phyloP scores from a whole-genome alignment of 106 monocot genomes.

The Apostasia shenzhenica region DNA sequence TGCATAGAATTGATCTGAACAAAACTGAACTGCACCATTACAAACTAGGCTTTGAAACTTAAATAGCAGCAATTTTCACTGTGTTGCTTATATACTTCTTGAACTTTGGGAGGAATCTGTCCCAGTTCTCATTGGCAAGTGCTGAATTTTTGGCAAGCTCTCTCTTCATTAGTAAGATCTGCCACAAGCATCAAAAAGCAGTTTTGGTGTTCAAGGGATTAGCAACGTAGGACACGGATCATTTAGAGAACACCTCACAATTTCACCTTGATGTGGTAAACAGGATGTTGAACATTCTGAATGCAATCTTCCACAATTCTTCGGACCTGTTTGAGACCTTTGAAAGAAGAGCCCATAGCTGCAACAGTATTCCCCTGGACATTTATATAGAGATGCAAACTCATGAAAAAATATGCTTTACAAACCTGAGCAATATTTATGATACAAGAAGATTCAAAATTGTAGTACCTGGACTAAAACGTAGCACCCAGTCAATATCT shows the following conservation, averaged over 20 bases:
- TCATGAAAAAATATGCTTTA: background rate
- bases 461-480: slow-evolving; percentile 79
- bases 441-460: background rate
- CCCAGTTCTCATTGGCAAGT: slow-evolving; percentile 94
- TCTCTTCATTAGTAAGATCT: slow-evolving; percentile 91
- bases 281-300: slow-evolving; percentile 84
- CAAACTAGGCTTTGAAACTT: too few species aligned
- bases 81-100: slow-evolving; percentile 58
- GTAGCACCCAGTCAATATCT: slow-evolving; percentile 98
- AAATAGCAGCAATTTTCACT: background rate
- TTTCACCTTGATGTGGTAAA: slow-evolving; percentile 90
- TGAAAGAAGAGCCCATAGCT: slow-evolving; percentile 96
- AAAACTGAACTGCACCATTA: too few species aligned
- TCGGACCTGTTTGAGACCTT: slow-evolving; percentile 90
- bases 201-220: background rate
- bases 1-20: too few species aligned
- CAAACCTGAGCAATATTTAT: background rate
- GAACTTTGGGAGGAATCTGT: slow-evolving; percentile 95
- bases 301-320: slow-evolving; percentile 97
- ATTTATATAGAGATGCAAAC: slow-evolving; percentile 4
- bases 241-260: background rate
- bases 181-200: slow-evolving; percentile 9
- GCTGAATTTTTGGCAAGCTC: slow-evolving; percentile 93
- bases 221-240: too few species aligned
- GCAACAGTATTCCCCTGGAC: slow-evolving; percentile 86